Evolutionary conservation across 305 asterid species (phyloP), one percentile per base, ranked within the genome.

Genomic region (Ajuga reptans): DNA sequence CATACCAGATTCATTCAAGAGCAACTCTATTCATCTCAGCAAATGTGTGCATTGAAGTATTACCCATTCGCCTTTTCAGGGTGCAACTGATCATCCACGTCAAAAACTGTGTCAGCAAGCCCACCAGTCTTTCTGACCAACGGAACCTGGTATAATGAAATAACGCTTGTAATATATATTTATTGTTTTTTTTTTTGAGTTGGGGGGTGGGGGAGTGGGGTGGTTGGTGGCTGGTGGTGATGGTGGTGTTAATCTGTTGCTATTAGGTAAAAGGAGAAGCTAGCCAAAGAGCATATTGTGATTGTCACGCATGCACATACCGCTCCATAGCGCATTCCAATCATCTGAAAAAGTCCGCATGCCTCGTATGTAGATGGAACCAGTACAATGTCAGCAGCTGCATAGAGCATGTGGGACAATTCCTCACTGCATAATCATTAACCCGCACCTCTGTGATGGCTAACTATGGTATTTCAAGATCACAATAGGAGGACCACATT

Each of bases 321-420:
- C 52, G 89, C 91, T 74, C 97, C 97, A 50, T 91, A 89, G 45
- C 95, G 91, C 97, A 91, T 89, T 72, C 96, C 95, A 82, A 91
- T 85, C 96, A 89, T 82, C 75, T 91, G 97, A 79, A 95, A 78
- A 62, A 91, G 91, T 64, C 96, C 97, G 73, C 97, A 89, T 6
- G 97, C 96, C 80, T 91, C 97, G 60, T 91, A 89, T 78, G 89
- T 81, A 4, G 97, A 91, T 27, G 97, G 97, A 73, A 91, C 97
- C 84, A 91, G 79, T 68, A 89, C 95, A 78, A 91, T 89, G 78
- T 91, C 96, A 15, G 89, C 93, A 75, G 97, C 96, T 46, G 95
- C 96, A 78, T 91, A 91, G 42, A 89, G 95, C 90, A 87, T 87
- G 84, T 87, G 97, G 51, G 96, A 91, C 45, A 91, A 82, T 82